These are phyloP conservation scores for Lonicera japonica DNA, from an alignment of 129 eudicot genomes.

Conservation along the genomic window DNA sequence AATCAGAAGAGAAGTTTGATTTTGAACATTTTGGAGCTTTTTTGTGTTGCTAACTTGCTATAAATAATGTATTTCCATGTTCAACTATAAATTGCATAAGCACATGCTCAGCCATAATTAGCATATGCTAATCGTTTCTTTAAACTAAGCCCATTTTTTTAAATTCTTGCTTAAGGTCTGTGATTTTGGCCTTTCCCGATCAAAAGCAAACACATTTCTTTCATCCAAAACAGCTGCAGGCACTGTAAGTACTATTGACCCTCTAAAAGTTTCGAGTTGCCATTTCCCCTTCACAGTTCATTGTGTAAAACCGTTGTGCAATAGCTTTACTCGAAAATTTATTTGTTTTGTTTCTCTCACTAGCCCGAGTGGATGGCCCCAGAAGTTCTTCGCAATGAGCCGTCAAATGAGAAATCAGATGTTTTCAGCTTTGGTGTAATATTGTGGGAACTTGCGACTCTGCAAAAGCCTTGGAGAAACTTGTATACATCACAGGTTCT, in stretches of 20 bases:
- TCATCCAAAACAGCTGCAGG: constrained; percentile 93
- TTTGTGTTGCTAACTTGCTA: too few species aligned
- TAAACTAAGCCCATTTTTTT: not conserved
- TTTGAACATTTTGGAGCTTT: not conserved
- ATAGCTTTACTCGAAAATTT: too few species aligned
- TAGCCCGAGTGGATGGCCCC: constrained; percentile 99
- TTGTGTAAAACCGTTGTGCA: too few species aligned
- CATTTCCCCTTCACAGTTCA: too few species aligned
- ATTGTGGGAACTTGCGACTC: constrained; percentile 87
- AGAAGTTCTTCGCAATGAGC: constrained; percentile 88
- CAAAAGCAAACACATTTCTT: constrained; percentile 88
- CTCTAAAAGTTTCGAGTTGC: too few species aligned
- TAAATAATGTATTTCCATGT: too few species aligned
- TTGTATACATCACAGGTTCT: constrained; percentile 75
- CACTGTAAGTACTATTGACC: constrained; percentile 52
- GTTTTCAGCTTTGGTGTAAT: constrained; percentile 93
- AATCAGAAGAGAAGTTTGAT: too few species aligned
- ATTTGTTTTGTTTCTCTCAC: not conserved
- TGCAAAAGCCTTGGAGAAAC: constrained; percentile 87
- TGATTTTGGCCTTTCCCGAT: constrained; percentile 95
- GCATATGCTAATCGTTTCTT: not conserved
- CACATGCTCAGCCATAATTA: too few species aligned
- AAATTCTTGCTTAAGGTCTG: constrained; percentile 47
- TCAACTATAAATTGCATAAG: too few species aligned
- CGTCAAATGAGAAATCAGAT: constrained; percentile 88